A percentile compares a stretch with the other conserved stretches of the same genome.
Evolutionary conservation across 2,329 filamentous ascomycete genomes (phyloP).

Genomic region (Paraconiothyrium sp.): DNA sequence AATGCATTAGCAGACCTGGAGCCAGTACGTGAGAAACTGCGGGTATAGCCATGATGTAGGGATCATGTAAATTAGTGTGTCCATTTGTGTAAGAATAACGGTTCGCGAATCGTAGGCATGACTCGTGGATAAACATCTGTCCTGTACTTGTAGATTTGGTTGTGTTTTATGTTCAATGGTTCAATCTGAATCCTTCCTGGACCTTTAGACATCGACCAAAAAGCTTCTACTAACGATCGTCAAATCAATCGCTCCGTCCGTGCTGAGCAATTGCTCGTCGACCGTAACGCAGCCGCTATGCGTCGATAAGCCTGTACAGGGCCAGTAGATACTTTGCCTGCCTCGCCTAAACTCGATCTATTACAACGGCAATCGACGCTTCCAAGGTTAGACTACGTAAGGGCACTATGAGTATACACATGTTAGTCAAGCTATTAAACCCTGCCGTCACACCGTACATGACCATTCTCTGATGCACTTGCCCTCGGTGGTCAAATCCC

Average conservation of each 20-base stretch:
- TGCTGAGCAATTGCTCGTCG: not conserved
- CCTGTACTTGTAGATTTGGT: not conserved
- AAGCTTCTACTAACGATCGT: not conserved
- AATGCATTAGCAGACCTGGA: not conserved
- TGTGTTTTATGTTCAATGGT: not conserved
- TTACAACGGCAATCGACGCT: not conserved
- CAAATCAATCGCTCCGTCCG: not conserved
- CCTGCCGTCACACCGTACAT: no score
- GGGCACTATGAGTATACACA: no score
- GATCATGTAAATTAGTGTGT: conserved; percentile 8
- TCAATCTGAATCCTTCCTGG: no score
- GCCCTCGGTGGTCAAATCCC: no score
- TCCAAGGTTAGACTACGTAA: not conserved
- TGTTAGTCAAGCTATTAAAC: no score
- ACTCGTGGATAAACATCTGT: not conserved
- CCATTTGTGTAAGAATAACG: conserved; percentile 10
- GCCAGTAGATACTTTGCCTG: not conserved
- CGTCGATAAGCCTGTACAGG: not conserved
- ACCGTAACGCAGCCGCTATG: conserved; percentile 1
- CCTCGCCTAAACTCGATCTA: not conserved
- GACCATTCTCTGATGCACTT: no score
- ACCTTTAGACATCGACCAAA: no score
- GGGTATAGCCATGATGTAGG: not conserved
- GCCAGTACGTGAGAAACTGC: not conserved
- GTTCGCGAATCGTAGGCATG: not conserved